Percentiles rank a stretch among this genome's conserved stretches.
Evolutionary conservation across 2,329 filamentous ascomycete species (phyloP).

Genomic region (Diaporthe ilicicola): DNA sequence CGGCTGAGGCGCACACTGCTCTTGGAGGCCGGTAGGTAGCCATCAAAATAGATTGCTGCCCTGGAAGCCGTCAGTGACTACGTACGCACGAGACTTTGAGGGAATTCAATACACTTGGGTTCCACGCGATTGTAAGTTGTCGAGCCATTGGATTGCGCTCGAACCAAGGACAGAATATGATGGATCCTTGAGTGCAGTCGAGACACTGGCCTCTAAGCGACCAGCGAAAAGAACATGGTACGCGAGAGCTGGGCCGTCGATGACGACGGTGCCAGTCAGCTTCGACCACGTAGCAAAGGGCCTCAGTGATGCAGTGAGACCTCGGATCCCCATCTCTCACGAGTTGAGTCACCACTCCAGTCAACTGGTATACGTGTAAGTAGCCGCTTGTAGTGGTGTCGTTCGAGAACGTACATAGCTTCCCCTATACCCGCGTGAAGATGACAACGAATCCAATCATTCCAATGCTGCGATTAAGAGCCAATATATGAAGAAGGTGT

Average conservation of each 20-base stretch:
- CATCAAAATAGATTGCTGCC: conserved; percentile 84
- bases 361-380: too few relatives aligned
- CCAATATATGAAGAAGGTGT: background rate
- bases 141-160: conserved; percentile 36
- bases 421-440: background rate
- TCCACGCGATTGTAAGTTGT: conserved; percentile 32
- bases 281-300: conserved; percentile 36
- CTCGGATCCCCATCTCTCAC: conserved; percentile 39
- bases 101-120: conserved; percentile 30
- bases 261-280: conserved; percentile 34
- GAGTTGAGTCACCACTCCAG: background rate
- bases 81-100: background rate
- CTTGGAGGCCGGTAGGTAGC: conserved; percentile 77
- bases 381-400: background rate
- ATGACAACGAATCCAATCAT: background rate
- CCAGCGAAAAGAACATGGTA: conserved; percentile 38
- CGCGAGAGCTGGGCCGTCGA: conserved; percentile 41
- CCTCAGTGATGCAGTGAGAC: conserved; percentile 35
- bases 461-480: background rate
- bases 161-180: conserved; percentile 35
- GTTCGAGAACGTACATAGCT: background rate
- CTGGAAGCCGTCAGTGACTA: conserved; percentile 48
- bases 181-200: conserved; percentile 36
- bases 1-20: conserved; percentile 67
- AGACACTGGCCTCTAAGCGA: conserved; percentile 2